Conservation (phyloP, 108 stramenopile genomes). For the Hondaea fermentalgiana region DNA sequence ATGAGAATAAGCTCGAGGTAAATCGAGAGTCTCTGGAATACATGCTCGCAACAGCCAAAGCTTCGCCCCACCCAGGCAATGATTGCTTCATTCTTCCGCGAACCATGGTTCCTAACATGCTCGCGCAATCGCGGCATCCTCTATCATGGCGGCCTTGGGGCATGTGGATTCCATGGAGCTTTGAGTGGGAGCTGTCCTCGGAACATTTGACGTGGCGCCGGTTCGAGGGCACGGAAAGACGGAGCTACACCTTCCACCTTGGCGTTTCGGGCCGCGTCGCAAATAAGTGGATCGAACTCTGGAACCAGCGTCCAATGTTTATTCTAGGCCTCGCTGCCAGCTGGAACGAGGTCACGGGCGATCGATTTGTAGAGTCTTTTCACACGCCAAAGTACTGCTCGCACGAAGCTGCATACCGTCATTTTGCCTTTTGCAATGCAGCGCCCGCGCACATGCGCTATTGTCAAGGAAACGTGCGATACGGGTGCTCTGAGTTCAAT, state of each 20-base stretch:
- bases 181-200: not conserved
- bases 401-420: not conserved
- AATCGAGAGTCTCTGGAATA: not conserved
- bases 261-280: slow-evolving; percentile 7
- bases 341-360: not conserved
- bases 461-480: not conserved
- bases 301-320: not conserved
- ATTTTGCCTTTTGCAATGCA: not conserved
- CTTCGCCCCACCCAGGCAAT: not conserved
- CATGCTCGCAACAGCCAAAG: not conserved
- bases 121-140: not conserved
- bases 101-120: not conserved
- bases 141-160: slow-evolving; percentile 2
- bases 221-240: not conserved
- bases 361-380: not conserved
- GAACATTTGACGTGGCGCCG: not conserved
- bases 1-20: not conserved
- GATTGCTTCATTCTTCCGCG: not conserved
- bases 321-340: not conserved
- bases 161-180: not conserved
- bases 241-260: not conserved
- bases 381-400: not conserved
- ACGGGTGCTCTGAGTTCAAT: not conserved
- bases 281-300: not conserved
- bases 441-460: not conserved